Conservation (phyloP, 1,284 basidiomycete species). For the Trametes pubescens region DNA sequence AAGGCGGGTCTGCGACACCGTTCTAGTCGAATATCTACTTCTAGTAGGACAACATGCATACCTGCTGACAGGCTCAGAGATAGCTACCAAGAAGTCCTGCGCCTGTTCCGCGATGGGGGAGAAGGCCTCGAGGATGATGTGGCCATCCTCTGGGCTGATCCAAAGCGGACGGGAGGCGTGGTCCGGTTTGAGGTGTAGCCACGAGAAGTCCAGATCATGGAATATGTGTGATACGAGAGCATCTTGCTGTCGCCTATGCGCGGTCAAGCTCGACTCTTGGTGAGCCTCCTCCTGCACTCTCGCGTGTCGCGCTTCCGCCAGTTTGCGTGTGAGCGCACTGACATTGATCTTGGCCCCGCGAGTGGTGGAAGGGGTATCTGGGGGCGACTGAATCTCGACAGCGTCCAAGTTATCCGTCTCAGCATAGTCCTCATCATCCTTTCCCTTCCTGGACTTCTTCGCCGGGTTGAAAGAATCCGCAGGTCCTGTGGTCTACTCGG, state of each 20-base stretch:
- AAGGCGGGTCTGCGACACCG: conserved; percentile 80
- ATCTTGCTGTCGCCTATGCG: conserved; percentile 74
- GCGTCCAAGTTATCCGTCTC: conserved; percentile 66
- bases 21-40: conserved; percentile 44
- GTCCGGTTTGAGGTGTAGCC: conserved; percentile 87
- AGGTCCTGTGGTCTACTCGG: conserved; percentile 33
- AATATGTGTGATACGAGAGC: conserved; percentile 81
- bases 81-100: conserved; percentile 98
- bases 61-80: conserved; percentile 99
- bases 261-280: conserved; percentile 44
- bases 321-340: conserved; percentile 78
- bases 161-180: conserved; percentile 91
- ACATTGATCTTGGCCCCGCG: conserved; percentile 82
- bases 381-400: conserved; percentile 53
- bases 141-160: conserved; percentile 93
- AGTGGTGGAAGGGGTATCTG: conserved; percentile 65
- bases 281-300: conserved; percentile 47
- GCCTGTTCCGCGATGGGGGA: conserved; percentile 97
- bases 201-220: conserved; percentile 84
- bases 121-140: conserved; percentile 96
- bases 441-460: conserved; percentile 60
- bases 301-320: conserved; percentile 63
- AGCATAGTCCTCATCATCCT: conserved; percentile 61
- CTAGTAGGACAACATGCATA: conserved; percentile 51
- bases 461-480: conserved; percentile 51